Conservation (phyloP, 768 basidiomycete species). For the Lactifluus hygrophoroides region DNA sequence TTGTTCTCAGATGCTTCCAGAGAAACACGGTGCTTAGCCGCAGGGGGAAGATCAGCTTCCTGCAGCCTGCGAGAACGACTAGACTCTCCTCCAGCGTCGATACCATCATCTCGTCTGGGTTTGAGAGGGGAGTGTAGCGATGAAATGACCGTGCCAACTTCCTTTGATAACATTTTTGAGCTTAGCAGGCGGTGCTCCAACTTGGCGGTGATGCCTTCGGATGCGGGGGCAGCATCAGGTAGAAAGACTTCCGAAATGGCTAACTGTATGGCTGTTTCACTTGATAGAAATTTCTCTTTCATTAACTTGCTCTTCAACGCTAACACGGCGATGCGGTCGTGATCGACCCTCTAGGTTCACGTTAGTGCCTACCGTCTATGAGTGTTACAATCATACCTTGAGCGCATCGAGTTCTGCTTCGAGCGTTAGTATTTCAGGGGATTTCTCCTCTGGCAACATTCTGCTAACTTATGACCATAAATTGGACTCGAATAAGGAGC, state of each 20-base stretch:
- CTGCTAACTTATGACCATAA: slow-evolving; percentile 6
- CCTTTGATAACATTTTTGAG: slow-evolving; percentile 61
- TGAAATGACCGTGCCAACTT: slow-evolving; percentile 43
- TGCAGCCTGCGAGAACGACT: not conserved
- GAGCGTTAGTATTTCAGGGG: slow-evolving; percentile 36
- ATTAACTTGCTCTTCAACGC: slow-evolving; percentile 66
- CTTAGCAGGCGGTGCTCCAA: slow-evolving; percentile 68
- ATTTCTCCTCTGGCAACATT: slow-evolving; percentile 32
- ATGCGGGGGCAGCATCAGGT: slow-evolving; percentile 5
- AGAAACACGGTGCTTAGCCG: not conserved
- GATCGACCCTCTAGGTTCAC: slow-evolving; percentile 42
- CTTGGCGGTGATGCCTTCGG: slow-evolving; percentile 44
- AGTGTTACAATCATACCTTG: slow-evolving; percentile 42
- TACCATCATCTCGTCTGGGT: slow-evolving; percentile 17
- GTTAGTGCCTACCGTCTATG: not conserved
- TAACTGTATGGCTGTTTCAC: slow-evolving; percentile 32
- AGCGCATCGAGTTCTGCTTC: slow-evolving; percentile 53
- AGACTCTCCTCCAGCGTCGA: not conserved
- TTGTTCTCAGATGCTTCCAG: not conserved
- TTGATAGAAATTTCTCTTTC: slow-evolving; percentile 53
- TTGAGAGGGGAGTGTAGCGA: slow-evolving; percentile 39
- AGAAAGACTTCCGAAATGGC: slow-evolving; percentile 27
- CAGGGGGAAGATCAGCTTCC: not conserved
- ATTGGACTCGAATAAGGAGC: not conserved
- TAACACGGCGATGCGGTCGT: slow-evolving; percentile 49